Base-by-base conservation (phyloP, 208 protist species). In the Wallacemonas sp. region DNA sequence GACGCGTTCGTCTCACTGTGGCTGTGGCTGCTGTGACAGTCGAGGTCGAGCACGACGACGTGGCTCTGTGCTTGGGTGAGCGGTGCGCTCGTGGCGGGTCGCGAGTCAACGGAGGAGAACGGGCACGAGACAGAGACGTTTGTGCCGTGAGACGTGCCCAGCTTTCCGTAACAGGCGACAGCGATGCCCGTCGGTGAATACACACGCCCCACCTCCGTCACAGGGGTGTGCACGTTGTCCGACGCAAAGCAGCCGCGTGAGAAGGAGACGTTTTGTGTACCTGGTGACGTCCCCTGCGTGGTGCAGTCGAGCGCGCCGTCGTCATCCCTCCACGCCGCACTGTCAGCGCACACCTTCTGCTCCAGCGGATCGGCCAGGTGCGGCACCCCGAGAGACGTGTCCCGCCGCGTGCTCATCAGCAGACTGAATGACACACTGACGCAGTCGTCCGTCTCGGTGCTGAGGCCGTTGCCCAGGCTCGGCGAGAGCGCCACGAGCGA, bases 61-160 rank as follows among this genome's bases (percentile, higher is more conserved):
- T 56, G 48, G 27, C 32, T 11, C 21, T n/a, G 24, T 0, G 5
- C 19, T 11, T n/a, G 5, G 24, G 11, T 23, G 21, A 43, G 27
- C 24, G 48, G 27, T 6, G n/a, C 48, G 26, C 24, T 27, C 27
- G 26, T 33, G 21, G 48, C 29, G 4, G 17, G 52, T n/a, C 30
- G 52, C 0, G 52, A 58, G 30, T 58, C 30, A 17, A 24, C 32
- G 30, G 52, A 58, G 5, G 52, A 58, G 29, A 58, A 24, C 16
- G 52, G 52, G 0, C 6, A 6, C 4, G 30, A 58, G 6, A 58
- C 0, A 9, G 52, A 58, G 19, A 23, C 26, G 5, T 4, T 1
- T 8, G 52, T 58, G 52, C 52, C 52, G 5, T 58, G 52, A 17
- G 52, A 58, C 16, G 30, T 39, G n/a, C 5, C 52, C 6, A 58